Evolutionary conservation across 2,329 filamentous ascomycete genomes (phyloP).

Genomic region (Epichloe sylvatica): DNA sequence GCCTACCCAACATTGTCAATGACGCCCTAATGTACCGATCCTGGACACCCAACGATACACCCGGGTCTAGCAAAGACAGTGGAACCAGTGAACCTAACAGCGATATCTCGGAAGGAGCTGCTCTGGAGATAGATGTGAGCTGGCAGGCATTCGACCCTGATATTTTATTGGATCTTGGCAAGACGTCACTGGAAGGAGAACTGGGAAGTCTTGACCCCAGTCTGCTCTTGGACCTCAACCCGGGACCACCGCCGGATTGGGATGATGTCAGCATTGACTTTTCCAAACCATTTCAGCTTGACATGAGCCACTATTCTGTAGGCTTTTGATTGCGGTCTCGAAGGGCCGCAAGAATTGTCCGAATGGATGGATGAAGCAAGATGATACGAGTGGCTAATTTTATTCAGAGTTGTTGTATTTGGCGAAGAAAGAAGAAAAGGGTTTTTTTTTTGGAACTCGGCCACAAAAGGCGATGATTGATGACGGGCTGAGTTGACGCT

Average conservation of each 20-base stretch:
- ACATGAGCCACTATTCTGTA: slow-evolving; percentile 27
- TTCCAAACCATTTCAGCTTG: slow-evolving; percentile 38
- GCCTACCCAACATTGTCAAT: slow-evolving; percentile 31
- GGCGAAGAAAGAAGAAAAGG: no score
- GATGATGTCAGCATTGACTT: slow-evolving; percentile 38
- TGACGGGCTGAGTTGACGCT: not conserved
- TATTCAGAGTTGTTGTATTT: no score
- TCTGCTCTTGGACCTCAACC: slow-evolving; percentile 14
- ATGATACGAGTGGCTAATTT: no score
- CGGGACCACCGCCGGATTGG: slow-evolving; percentile 24
- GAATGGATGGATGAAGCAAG: no score
- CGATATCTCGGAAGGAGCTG: slow-evolving; percentile 42
- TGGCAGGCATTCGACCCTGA: slow-evolving; percentile 38
- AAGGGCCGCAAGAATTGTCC: no score
- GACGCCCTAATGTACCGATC: slow-evolving; percentile 41
- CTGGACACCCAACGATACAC: slow-evolving; percentile 48
- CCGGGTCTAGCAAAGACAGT: slow-evolving; percentile 49
- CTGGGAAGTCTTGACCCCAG: slow-evolving; percentile 16
- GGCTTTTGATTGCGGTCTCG: not conserved
- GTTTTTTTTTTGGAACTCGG: no score
- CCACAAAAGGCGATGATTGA: not conserved
- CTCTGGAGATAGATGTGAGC: slow-evolving; percentile 37
- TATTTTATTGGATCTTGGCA: slow-evolving; percentile 29
- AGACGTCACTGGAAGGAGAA: slow-evolving; percentile 13
- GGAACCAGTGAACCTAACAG: slow-evolving; percentile 46